These are phyloP conservation scores for Aspergillus ibericus DNA, from an alignment of 2,329 filamentous ascomycete genomes.

Conservation along the genomic window DNA sequence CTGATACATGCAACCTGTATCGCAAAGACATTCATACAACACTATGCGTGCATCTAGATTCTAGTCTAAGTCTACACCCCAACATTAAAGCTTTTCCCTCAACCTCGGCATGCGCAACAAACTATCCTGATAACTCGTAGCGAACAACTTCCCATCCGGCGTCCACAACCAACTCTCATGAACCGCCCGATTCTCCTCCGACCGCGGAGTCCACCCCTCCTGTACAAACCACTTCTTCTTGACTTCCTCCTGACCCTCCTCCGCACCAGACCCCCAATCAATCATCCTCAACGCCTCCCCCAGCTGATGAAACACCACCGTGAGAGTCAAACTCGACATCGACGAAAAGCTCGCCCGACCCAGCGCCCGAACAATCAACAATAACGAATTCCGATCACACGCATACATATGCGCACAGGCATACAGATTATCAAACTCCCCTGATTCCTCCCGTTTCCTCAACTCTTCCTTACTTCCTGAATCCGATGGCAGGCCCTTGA, in stretches of 20 bases:
- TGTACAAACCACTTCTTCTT: conserved; percentile 50
- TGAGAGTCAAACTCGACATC: conserved; percentile 52
- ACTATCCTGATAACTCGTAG: conserved; percentile 53
- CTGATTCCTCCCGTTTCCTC: conserved; percentile 27
- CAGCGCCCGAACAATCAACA: conserved; percentile 53
- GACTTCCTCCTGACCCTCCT: conserved; percentile 11
- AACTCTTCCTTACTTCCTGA: conserved; percentile 24
- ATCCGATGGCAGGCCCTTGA: conserved; percentile 41
- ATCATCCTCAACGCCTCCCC: conserved; percentile 44
- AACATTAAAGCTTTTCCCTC: conserved; percentile 23
- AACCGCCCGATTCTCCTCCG: conserved; percentile 46
- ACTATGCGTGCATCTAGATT: background rate
- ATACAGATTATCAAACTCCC: conserved; percentile 53
- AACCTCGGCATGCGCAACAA: conserved; percentile 39
- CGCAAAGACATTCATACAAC: too few relatives aligned
- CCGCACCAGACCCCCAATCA: conserved; percentile 29
- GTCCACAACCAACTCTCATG: conserved; percentile 51
- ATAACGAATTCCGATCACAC: conserved; percentile 56
- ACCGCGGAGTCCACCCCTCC: conserved; percentile 49
- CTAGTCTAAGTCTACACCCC: background rate
- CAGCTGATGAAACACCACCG: conserved; percentile 50
- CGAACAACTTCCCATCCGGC: conserved; percentile 46
- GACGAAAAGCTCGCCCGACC: conserved; percentile 41
- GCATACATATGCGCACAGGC: conserved; percentile 60
- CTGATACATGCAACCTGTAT: too few relatives aligned